Evolutionary conservation across 2,329 filamentous ascomycete species (phyloP), one percentile per base, ranked within the genome.

Genomic region (Rutstroemia sp.): DNA sequence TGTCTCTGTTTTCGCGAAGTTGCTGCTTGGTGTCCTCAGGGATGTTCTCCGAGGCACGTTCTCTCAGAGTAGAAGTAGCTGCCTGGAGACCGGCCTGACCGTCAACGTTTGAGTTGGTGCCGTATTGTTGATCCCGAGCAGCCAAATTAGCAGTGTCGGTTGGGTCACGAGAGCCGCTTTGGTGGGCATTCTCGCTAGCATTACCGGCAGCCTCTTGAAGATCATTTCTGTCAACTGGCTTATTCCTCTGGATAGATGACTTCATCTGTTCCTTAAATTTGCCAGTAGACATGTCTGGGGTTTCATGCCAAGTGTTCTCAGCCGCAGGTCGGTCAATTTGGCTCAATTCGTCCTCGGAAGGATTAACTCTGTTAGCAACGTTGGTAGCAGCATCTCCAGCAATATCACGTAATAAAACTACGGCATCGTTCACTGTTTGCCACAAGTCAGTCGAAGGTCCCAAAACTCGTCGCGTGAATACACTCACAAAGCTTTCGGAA

Each of bases 251-350:
- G 84, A 57, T 82, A 23, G 57, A 74, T 34, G 74, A 76, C 70
- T 87, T 85, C 16, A 87, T 69, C 69, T 91, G 86, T 17, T 81
- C 77, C 74, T 83, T 89, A 56, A 94, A 61, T 56, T 79, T 82
- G 1, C 84, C 81, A 70, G 81, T 86, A 61, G 84, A 87, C 49
- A 95, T 68, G 61, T 94, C 78, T 3, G 92, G 92, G 45, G 83
- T 81, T 57, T 96, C 91, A 66, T 96, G 89, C 94, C 94, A 99
- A 16, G 86, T 88, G 73, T 97, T 94, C 67, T 96, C 92, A 17
- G 88, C 83, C 2, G 94, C 94, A 2, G 94, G 83, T n/a, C 77
- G 70, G 64, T 97, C 92, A 37, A 97, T 83, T 66, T 91, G 85
- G 8, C 75, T 70, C 19, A 97, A 79, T 59, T 87, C 76, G 0